phyloP scores from a whole-genome alignment of 1,139 yeast species.

The Taphrina populina region DNA sequence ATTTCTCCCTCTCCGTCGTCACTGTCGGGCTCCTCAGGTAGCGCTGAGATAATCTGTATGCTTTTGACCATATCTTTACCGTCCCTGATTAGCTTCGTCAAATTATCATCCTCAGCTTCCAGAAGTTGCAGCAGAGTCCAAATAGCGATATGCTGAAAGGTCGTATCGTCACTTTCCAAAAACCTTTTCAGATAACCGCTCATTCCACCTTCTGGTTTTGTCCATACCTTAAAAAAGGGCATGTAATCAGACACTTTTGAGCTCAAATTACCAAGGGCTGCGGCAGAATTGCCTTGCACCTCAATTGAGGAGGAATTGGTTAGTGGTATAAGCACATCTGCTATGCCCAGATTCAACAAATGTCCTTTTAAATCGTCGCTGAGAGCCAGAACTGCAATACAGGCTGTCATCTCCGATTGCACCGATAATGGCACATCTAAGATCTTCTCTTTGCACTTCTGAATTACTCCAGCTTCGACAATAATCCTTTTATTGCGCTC shows the following conservation, averaged over 20 bases:
- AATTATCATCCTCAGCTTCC: slow-evolving; percentile 76
- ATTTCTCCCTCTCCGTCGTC: slow-evolving; percentile 35
- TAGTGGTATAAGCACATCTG: slow-evolving; percentile 86
- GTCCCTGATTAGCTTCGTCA: slow-evolving; percentile 47
- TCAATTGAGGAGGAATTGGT: slow-evolving; percentile 86
- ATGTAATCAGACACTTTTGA: slow-evolving; percentile 82
- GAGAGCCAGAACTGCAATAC: slow-evolving; percentile 91
- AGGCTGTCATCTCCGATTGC: slow-evolving; percentile 94
- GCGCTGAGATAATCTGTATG: slow-evolving; percentile 44
- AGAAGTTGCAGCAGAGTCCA: slow-evolving; percentile 94
- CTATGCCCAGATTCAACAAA: slow-evolving; percentile 76
- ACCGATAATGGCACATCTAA: slow-evolving; percentile 72
- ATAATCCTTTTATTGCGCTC: slow-evolving; percentile 90
- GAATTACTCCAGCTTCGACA: slow-evolving; percentile 93
- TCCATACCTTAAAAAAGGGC: slow-evolving; percentile 77
- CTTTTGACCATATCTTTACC: slow-evolving; percentile 45
- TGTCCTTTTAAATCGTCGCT: slow-evolving; percentile 93
- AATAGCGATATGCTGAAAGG: slow-evolving; percentile 95
- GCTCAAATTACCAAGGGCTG: slow-evolving; percentile 93
- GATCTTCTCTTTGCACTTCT: slow-evolving; percentile 85
- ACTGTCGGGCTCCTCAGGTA: slow-evolving; percentile 32
- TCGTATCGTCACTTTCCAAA: slow-evolving; percentile 81
- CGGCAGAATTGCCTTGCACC: slow-evolving; percentile 98
- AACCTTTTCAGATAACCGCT: slow-evolving; percentile 79
- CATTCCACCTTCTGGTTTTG: slow-evolving; percentile 78